phyloP scores from a whole-genome alignment of 306 rosid genomes.

The Castanea mollissima region DNA sequence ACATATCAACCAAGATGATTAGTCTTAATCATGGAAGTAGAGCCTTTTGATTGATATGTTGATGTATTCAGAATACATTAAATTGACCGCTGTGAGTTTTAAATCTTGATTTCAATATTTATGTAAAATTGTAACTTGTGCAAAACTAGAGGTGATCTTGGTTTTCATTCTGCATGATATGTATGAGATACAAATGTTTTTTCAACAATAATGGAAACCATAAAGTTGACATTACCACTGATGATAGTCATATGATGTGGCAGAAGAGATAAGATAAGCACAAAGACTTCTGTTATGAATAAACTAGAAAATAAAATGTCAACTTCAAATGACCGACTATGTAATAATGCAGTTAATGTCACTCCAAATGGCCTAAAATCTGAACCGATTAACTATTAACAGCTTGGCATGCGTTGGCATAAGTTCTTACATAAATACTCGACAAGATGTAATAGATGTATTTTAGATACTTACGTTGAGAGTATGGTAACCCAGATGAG shows the following conservation, averaged over 20 bases:
- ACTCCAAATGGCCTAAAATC: background rate
- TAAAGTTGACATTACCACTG: background rate
- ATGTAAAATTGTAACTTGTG: no score
- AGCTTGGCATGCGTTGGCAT: background rate
- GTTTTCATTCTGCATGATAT: no score
- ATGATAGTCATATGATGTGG: background rate
- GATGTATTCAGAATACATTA: no score
- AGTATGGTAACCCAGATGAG: constrained; percentile 98
- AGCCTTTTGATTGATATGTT: no score
- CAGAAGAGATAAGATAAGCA: background rate
- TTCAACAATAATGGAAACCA: background rate
- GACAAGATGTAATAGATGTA: background rate
- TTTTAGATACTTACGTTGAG: constrained; percentile 74
- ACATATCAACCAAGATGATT: no score
- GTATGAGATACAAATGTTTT: no score
- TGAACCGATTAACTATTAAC: background rate
- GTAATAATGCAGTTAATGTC: no score
- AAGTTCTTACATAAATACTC: constrained; percentile 11
- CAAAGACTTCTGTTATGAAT: background rate
- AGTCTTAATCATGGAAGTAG: no score
- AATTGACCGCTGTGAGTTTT: no score
- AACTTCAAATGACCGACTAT: no score
- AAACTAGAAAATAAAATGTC: background rate
- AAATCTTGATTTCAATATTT: no score
- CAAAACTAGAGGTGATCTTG: no score